phyloP scores from a whole-genome alignment of 768 basidiomycete species.

The Filobasidium floriforme region DNA sequence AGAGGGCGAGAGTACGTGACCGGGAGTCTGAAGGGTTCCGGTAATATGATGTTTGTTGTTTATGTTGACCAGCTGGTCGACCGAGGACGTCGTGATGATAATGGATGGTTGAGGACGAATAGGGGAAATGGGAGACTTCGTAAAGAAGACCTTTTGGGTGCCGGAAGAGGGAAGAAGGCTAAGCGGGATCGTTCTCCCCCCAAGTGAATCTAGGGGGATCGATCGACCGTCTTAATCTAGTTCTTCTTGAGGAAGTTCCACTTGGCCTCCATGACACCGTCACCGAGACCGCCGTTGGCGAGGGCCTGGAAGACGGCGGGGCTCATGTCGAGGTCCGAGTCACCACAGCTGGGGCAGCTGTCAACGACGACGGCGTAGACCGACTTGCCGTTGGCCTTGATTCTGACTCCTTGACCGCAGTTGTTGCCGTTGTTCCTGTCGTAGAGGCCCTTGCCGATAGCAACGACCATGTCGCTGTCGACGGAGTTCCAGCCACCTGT shows the following conservation, averaged over 20 bases:
- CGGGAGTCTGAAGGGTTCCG: background rate
- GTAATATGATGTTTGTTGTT: background rate
- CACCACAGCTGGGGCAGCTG: background rate
- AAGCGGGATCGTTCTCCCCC: background rate
- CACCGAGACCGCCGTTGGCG: slow-evolving; percentile 6
- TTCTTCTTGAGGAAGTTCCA: slow-evolving; percentile 13
- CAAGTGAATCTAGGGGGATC: background rate
- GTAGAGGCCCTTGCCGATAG: slow-evolving; percentile 51
- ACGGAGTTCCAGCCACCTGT: background rate
- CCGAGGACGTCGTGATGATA: background rate
- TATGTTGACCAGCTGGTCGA: background rate
- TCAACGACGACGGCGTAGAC: slow-evolving; percentile 3
- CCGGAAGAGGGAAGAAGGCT: too few relatives aligned
- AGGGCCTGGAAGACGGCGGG: slow-evolving; percentile 3
- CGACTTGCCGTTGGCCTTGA: slow-evolving; percentile 56
- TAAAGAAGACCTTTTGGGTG: background rate
- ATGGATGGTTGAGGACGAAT: background rate
- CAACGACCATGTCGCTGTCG: slow-evolving; percentile 40
- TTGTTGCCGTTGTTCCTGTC: slow-evolving; percentile 57
- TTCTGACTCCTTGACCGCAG: slow-evolving; percentile 58
- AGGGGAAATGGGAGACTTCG: background rate
- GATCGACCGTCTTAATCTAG: background rate
- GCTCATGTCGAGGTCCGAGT: background rate
- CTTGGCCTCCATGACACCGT: background rate
- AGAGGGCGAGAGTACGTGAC: background rate